Evolutionary conservation across 345 rosid genomes (phyloP).

Genomic region (Pugionium dolabratum): DNA sequence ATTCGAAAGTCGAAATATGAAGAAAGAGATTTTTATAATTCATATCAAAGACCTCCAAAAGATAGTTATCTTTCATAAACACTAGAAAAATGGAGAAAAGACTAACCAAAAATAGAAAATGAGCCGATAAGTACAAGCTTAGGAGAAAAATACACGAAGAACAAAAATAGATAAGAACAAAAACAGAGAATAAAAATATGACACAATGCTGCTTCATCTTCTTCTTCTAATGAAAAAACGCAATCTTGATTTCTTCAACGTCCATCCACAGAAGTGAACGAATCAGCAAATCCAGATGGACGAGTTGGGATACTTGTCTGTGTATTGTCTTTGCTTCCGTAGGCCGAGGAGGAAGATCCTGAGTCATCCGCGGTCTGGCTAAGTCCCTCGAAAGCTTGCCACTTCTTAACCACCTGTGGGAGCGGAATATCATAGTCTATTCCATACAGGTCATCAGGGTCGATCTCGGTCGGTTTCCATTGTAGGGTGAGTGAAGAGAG

Average conservation of each 20-base stretch:
- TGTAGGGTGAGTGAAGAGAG: conserved; percentile 71
- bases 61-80: too few relatives aligned
- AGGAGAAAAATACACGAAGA: too few relatives aligned
- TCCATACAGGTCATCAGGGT: conserved; percentile 58
- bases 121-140: too few relatives aligned
- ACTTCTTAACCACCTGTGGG: conserved; percentile 68
- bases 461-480: conserved; percentile 69
- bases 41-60: too few relatives aligned
- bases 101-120: too few relatives aligned
- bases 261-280: conserved; percentile 80
- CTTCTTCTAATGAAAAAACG: too few relatives aligned
- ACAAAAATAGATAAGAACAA: too few relatives aligned
- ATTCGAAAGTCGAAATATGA: too few relatives aligned
- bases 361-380: conserved; percentile 53
- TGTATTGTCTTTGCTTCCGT: conserved; percentile 61
- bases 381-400: conserved; percentile 69
- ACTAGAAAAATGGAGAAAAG: too few relatives aligned
- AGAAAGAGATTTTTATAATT: too few relatives aligned
- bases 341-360: conserved; percentile 27
- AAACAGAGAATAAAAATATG: neutral
- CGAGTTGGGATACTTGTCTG: conserved; percentile 82
- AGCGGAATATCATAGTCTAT: conserved; percentile 72
- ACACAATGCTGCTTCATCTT: conserved; percentile 26
- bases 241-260: conserved; percentile 45
- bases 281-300: conserved; percentile 81